Evolutionary conservation across 2,329 filamentous ascomycete species (phyloP).

Genomic region (Xylariomycetidae sp.): DNA sequence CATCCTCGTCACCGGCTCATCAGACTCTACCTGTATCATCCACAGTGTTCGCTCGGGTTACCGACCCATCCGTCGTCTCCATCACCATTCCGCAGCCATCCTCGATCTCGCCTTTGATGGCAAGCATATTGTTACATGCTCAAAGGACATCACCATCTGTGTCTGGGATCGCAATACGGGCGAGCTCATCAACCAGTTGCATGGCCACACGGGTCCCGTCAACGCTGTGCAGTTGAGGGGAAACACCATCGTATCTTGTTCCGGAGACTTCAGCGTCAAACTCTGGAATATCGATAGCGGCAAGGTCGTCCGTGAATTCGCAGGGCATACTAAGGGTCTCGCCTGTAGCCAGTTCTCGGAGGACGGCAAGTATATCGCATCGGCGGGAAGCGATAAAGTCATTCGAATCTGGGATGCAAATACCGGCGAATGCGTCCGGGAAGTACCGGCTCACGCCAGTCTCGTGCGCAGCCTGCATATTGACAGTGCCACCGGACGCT

Average conservation of each 20-base stretch:
- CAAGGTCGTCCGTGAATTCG: conserved; percentile 83
- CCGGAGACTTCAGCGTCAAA: conserved; percentile 88
- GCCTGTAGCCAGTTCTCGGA: conserved; percentile 96
- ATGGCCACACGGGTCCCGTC: conserved; percentile 85
- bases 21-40: conserved; percentile 85
- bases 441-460: conserved; percentile 77
- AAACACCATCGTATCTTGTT: conserved; percentile 88
- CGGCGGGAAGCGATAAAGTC: conserved; percentile 89
- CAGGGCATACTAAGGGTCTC: conserved; percentile 84
- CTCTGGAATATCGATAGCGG: conserved; percentile 93
- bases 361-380: conserved; percentile 88
- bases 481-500: conserved; percentile 77
- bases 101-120: conserved; percentile 92
- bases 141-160: conserved; percentile 90
- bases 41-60: conserved; percentile 80
- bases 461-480: conserved; percentile 89
- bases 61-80: conserved; percentile 71
- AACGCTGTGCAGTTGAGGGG: conserved; percentile 95
- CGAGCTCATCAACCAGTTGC: conserved; percentile 68
- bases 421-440: conserved; percentile 76
- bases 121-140: conserved; percentile 91
- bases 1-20: conserved; percentile 92
- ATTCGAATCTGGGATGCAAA: conserved; percentile 96
- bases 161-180: conserved; percentile 88
- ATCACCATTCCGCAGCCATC: conserved; percentile 79